Percentiles rank a stretch among this genome's conserved stretches.
These are phyloP conservation scores for Candida stauntonica DNA, from an alignment of 805 yeast genomes.

Conservation along the genomic window DNA sequence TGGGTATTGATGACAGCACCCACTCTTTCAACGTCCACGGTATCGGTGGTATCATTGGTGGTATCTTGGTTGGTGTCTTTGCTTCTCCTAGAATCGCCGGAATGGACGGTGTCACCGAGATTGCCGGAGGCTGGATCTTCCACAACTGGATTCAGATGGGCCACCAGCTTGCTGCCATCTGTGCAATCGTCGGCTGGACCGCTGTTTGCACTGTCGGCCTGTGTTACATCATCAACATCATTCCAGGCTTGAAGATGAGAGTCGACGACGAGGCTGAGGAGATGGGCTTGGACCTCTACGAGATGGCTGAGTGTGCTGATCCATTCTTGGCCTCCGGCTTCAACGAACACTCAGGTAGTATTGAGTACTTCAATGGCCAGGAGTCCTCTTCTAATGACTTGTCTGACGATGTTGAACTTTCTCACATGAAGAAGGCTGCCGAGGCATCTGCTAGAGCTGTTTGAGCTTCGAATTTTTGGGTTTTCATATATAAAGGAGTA, in stretches of 20 bases:
- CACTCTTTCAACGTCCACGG: conserved; percentile 98
- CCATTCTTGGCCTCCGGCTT: conserved; percentile 21
- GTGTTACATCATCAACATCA: conserved; percentile 43
- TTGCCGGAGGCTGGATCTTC: conserved; percentile 88
- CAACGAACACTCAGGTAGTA: conserved; percentile 1
- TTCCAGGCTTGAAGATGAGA: conserved; percentile 47
- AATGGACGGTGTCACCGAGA: conserved; percentile 79
- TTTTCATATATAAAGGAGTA: not conserved
- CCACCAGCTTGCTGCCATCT: conserved; percentile 68
- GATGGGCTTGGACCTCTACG: conserved; percentile 47
- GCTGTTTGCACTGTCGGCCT: conserved; percentile 37
- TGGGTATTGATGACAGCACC: conserved; percentile 82
- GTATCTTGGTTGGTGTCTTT: conserved; percentile 78
- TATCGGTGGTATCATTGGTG: conserved; percentile 87
- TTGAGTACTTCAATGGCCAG: conserved; percentile 18
- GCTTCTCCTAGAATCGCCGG: conserved; percentile 85
- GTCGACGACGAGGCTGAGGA: conserved; percentile 43
- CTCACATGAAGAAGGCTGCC: conserved; percentile 1
- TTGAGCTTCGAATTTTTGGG: not conserved
- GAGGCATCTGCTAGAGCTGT: not conserved
- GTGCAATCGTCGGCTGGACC: conserved; percentile 41
- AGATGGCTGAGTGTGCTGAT: conserved; percentile 46
- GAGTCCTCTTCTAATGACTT: conserved; percentile 4
- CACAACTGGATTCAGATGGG: conserved; percentile 91
- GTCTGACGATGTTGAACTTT: conserved; percentile 4